Percentiles rank a stretch among this genome's conserved stretches.
These are phyloP conservation scores for Eragrostis nindensis DNA, from an alignment of 176 grass and related monocot genomes.

Conservation along the genomic window DNA sequence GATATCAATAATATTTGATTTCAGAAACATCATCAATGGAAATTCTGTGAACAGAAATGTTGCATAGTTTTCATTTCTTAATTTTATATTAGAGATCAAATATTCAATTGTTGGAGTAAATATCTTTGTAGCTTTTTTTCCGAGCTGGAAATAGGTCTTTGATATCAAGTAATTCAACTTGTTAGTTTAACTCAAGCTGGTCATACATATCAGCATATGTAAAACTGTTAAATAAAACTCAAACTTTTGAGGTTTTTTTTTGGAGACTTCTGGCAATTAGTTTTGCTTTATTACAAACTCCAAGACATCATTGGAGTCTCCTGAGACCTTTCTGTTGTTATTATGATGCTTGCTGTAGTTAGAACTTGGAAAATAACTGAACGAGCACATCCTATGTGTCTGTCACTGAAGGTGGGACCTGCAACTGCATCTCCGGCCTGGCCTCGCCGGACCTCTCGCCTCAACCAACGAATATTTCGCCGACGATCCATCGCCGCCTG, in stretches of 20 bases:
- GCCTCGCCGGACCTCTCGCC: conserved; percentile 45
- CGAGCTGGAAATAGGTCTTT: neutral
- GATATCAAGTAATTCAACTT: neutral
- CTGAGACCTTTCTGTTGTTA: too few relatives aligned
- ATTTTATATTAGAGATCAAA: neutral
- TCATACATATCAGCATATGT: neutral
- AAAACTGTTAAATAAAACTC: too few relatives aligned
- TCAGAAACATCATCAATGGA: neutral
- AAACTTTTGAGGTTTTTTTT: too few relatives aligned
- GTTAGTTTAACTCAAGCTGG: neutral
- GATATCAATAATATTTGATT: neutral
- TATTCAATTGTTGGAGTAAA: neutral
- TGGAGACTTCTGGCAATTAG: too few relatives aligned
- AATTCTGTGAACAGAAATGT: neutral
- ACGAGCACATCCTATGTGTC: too few relatives aligned
- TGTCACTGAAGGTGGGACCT: conserved; percentile 55
- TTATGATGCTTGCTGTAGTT: too few relatives aligned
- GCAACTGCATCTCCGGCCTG: conserved; percentile 61
- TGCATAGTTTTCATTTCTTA: neutral
- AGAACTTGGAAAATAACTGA: neutral
- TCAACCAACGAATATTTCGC: conserved; percentile 35
- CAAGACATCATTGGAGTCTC: too few relatives aligned
- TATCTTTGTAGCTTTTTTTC: neutral
- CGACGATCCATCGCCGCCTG: conserved; percentile 9
- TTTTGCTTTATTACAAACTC: too few relatives aligned